Evolutionary conservation across 164 flowering plant species (phyloP), one percentile per base, ranked within the genome.

Genomic region (Tetracentron sinense): DNA sequence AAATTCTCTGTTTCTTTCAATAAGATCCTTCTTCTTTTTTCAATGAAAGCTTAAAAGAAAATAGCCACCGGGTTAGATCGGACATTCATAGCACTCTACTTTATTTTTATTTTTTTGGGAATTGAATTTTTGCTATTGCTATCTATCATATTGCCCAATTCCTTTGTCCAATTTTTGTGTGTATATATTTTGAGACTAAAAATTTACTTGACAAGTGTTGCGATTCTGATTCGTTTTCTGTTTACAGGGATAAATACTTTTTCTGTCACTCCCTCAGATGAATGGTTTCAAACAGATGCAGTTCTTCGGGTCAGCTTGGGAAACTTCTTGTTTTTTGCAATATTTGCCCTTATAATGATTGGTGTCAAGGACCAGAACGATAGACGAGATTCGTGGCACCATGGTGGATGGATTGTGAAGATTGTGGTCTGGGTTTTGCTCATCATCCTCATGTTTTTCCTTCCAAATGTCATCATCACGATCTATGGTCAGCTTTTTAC

Each of bases 271-370:
- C 81, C 76, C 50, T 28, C 95, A 27, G 74, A 79, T 46, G 90
- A 84, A 74, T 94, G 93, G 96, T 85, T 64, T 69, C 93, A 91
- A 61, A 70, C 62, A 42, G 77, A 83, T 74, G 88, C 90, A 7
- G 97, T 94, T 72, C 86, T 88, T 66, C 92, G 95, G 65, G 95
- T 94, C 71, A 87, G 99, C 77, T n/a, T 94, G 73, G 99, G 92
- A 63, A 94, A 86, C 74, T 94, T 87, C 76, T 69, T 94, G 81
- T 94, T 94, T 74, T 94, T 91, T 64, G 72, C 66, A 12, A 59
- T 79, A 42, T 70, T 90, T 71, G 83, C 97, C 15, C 83, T 89
- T 33, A 79, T 94, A 64, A 91, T 91, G 99, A 89, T 94, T 73
- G 92, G 97, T 20, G 81, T 94, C 17, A 94, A 89, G 84, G 89